Evolutionary conservation across 176 grass and related monocot species (phyloP).

Genomic region (Metroxylon sagu): DNA sequence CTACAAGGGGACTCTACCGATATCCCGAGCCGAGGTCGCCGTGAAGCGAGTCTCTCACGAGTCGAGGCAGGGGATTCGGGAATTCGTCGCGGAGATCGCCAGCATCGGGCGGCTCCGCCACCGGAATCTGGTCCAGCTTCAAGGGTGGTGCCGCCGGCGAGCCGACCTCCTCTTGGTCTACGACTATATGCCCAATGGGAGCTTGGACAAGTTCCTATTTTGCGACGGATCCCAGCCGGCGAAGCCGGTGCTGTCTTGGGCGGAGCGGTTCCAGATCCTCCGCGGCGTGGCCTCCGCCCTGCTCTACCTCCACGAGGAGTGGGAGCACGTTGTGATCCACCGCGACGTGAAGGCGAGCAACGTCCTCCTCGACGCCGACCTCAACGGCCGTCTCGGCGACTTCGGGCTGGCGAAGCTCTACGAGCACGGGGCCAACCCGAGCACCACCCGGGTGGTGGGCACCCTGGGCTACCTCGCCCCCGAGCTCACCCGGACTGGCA

Average conservation of each 20-base stretch:
- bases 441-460: constrained; percentile 70
- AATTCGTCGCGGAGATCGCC: constrained; percentile 79
- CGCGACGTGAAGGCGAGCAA: constrained; percentile 89
- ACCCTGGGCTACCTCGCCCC: constrained; percentile 78
- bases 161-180: constrained; percentile 74
- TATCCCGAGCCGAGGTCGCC: constrained; percentile 32
- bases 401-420: constrained; percentile 81
- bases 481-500: constrained; percentile 67
- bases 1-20: constrained; percentile 56
- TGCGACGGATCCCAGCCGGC: constrained; percentile 4
- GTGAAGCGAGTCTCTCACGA: constrained; percentile 80
- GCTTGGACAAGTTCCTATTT: constrained; percentile 68
- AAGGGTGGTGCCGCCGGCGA: constrained; percentile 76
- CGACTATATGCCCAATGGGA: constrained; percentile 83
- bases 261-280: constrained; percentile 26
- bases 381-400: constrained; percentile 60
- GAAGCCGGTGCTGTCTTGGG: constrained; percentile 38
- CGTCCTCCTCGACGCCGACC: constrained; percentile 58
- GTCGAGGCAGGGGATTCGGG: constrained; percentile 57
- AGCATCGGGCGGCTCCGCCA: constrained; percentile 73
- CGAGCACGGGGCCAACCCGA: constrained; percentile 68
- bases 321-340: constrained; percentile 79
- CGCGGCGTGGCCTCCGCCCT: constrained; percentile 61
- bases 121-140: constrained; percentile 76
- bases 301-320: constrained; percentile 82